These are phyloP conservation scores for Anthoceros angustus DNA, from an alignment of 225 moss, liverwort and hornwort genomes.

Conservation along the genomic window DNA sequence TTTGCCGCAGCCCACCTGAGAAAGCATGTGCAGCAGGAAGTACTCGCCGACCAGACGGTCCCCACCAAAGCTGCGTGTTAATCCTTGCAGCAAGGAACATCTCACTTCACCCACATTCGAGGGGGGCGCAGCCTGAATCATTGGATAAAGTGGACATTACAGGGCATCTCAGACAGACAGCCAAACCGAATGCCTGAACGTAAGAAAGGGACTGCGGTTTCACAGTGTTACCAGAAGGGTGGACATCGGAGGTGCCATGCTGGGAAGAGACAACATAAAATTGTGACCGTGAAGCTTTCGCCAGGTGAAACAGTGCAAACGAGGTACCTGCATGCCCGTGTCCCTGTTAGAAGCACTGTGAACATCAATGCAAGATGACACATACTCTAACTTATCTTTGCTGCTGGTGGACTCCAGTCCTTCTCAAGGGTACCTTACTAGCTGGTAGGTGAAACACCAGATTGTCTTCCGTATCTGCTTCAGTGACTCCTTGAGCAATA, in stretches of 20 bases:
- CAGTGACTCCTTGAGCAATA: slow-evolving; percentile 14
- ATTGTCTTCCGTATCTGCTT: slow-evolving; percentile 40
- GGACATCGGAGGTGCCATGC: slow-evolving; percentile 5
- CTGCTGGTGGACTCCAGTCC: background rate
- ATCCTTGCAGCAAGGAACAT: slow-evolving; percentile 32
- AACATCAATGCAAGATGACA: background rate
- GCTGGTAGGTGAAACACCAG: slow-evolving; percentile 61
- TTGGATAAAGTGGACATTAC: background rate
- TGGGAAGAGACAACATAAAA: slow-evolving; percentile 19
- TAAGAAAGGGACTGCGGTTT: background rate
- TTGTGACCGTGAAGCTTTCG: slow-evolving; percentile 36
- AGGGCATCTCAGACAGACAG: background rate
- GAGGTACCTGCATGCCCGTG: slow-evolving; percentile 61
- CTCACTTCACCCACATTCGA: slow-evolving; percentile 22
- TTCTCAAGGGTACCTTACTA: slow-evolving; percentile 44
- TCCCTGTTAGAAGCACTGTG: background rate
- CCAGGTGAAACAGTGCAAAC: slow-evolving; percentile 63
- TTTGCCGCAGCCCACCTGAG: slow-evolving; percentile 38
- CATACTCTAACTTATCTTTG: background rate
- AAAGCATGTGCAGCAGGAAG: slow-evolving; percentile 71
- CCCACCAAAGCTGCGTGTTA: slow-evolving; percentile 57
- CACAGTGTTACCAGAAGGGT: slow-evolving; percentile 18
- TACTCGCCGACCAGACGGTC: slow-evolving; percentile 79
- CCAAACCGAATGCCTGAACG: background rate
- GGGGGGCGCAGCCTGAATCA: slow-evolving; percentile 16